A percentile compares a stretch with the other conserved stretches of the same genome.
These are phyloP conservation scores for Plasmodium vivax DNA, from an alignment of 169 alveolate species.

Conservation along the genomic window DNA sequence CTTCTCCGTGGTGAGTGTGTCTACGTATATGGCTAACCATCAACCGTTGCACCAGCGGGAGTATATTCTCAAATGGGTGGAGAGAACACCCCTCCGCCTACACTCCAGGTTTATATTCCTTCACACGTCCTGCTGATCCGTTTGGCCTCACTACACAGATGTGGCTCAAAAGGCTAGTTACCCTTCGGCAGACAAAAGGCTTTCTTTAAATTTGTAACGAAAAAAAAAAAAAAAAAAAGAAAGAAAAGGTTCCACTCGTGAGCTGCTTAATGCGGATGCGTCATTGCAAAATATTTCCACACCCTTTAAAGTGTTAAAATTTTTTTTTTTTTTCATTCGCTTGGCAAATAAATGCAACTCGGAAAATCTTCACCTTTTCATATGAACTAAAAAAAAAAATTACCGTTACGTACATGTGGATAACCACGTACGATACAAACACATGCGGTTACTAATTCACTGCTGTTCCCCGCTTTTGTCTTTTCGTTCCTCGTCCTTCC, in stretches of 20 bases:
- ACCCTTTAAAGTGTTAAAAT: neutral
- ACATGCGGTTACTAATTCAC: neutral
- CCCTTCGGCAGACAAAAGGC: neutral
- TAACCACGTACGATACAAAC: neutral
- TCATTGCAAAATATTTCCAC: neutral
- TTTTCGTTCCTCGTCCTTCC: slow-evolving; percentile 1
- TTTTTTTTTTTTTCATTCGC: neutral
- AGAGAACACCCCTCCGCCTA: neutral
- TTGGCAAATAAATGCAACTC: neutral
- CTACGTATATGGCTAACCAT: neutral
- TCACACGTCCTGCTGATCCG: neutral
- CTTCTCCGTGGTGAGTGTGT: neutral
- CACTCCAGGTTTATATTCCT: neutral
- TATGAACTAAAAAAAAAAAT: neutral
- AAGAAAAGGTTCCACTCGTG: neutral
- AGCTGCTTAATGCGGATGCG: neutral
- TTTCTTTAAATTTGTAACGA: neutral
- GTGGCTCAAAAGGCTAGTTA: neutral
- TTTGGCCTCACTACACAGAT: neutral
- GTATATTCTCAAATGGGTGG: neutral
- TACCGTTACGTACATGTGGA: neutral
- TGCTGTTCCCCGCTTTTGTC: neutral
- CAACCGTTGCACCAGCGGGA: neutral
- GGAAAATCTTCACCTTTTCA: neutral
- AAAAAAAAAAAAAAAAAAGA: neutral